Conservation (phyloP, 2,329 filamentous ascomycete species). For the Fusarium sp. region DNA sequence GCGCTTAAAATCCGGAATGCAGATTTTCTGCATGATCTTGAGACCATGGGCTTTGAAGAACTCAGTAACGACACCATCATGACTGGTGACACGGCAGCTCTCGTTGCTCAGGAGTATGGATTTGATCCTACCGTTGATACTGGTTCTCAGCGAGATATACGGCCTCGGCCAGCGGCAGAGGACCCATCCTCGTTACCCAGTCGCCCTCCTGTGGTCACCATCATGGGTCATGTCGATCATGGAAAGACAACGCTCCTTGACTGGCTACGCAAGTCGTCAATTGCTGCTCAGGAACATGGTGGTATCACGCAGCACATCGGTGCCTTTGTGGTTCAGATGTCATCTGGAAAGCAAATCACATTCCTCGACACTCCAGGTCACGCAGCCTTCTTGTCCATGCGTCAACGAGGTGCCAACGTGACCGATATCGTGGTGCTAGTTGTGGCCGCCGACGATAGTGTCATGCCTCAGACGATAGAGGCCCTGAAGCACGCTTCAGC, state of each 20-base stretch:
- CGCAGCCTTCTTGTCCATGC: conserved; percentile 95
- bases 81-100: conserved; percentile 88
- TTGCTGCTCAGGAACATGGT: conserved; percentile 91
- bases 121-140: conserved; percentile 84
- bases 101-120: conserved; percentile 93
- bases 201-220: conserved; percentile 94
- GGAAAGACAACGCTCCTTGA: conserved; percentile 98
- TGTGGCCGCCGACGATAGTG: conserved; percentile 95
- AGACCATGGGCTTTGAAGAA: conserved; percentile 90
- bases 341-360: conserved; percentile 89
- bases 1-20: conserved; percentile 78
- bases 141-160: conserved; percentile 76
- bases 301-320: conserved; percentile 99
- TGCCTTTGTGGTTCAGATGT: conserved; percentile 92
- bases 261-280: conserved; percentile 90
- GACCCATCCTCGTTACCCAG: conserved; percentile 76
- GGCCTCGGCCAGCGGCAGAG: conserved; percentile 74
- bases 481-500: conserved; percentile 92
- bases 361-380: conserved; percentile 98
- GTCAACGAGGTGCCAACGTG: conserved; percentile 92
- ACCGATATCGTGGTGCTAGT: conserved; percentile 98
- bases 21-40: conserved; percentile 80
- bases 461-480: conserved; percentile 97
- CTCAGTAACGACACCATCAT: conserved; percentile 86
- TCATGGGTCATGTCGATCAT: conserved; percentile 99